Evolutionary conservation across 129 eudicot species (phyloP), one percentile per base, ranked within the genome.

Genomic region (Heracleum sosnowskyi): DNA sequence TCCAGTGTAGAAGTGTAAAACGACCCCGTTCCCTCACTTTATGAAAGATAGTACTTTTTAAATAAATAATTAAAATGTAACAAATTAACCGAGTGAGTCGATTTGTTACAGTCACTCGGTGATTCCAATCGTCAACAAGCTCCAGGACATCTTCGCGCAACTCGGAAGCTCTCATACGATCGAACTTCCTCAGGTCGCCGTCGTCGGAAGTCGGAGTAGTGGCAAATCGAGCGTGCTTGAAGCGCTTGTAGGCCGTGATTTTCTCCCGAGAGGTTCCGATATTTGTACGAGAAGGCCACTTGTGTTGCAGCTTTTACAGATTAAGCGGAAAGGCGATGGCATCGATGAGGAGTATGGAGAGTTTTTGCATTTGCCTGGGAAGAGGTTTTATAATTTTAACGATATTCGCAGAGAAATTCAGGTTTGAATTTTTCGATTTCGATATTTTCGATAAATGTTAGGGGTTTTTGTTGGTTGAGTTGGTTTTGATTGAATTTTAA

Each of bases 181-280:
- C 83, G 95, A 92, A 73, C 85, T 96, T 41, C 99, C 99, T 60
- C 97, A 96, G 87, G 99, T 96, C 31, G 97, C 97, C 11, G 99
- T 96, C n/a, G 97, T 96, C 17, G 99, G 99, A 24, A 92, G 97
- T 66, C 99, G 92, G 82, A 96, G 99, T 79, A 96, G 99, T 44
- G 99, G 99, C 35, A 96, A 96, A 82, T 96, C 99, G 1, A 92
- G 97, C 73, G 99, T 96, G 18, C 85, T 96, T 24, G 99, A 96
- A 83, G 95, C 99, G 53, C 97, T 96, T 17, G 99, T 92, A 5
- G 97, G 99, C 57, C 97, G 99, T 2, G 99, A 96, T 31, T 96
- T 96, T 75, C 75, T 96, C 72, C 99, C 99, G 1, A 78, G 99
- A 39, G 99, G 99, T n/a, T 83, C 81, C 3, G 99, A 92, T 76